These are phyloP conservation scores for Plantago major DNA, from an alignment of 257 asterid species.

Conservation along the genomic window DNA sequence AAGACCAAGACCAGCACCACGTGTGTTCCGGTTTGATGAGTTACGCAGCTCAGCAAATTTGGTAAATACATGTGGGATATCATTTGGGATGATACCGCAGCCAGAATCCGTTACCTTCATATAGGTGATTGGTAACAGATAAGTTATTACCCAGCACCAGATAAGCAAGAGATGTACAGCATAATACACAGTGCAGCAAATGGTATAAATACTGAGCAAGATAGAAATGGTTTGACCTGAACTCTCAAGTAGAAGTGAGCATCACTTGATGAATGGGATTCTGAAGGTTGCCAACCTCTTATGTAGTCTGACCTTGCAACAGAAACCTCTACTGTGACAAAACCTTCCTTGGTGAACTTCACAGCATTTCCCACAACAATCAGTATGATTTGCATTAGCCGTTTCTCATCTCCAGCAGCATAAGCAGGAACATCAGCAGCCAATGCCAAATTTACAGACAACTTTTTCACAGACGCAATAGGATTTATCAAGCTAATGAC, in stretches of 20 bases:
- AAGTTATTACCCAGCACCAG: background rate
- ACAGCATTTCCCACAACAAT: conserved; percentile 60
- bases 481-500: conserved; percentile 64
- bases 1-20: conserved; percentile 60
- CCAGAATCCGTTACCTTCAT: conserved; percentile 63
- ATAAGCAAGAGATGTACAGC: background rate
- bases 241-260: conserved; percentile 56
- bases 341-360: conserved; percentile 68
- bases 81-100: conserved; percentile 49
- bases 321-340: conserved; percentile 47
- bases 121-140: background rate
- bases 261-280: conserved; percentile 35
- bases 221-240: conserved; percentile 39
- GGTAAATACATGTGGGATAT: conserved; percentile 55
- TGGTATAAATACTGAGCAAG: background rate
- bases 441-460: conserved; percentile 42
- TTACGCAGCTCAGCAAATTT: conserved; percentile 37
- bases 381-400: conserved; percentile 56
- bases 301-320: conserved; percentile 48
- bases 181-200: background rate
- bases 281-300: conserved; percentile 44
- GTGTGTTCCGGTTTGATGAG: conserved; percentile 30
- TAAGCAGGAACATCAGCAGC: conserved; percentile 50
- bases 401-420: conserved; percentile 60
- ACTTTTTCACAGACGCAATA: conserved; percentile 58